phyloP scores from a whole-genome alignment of 2,329 filamentous ascomycete genomes.

The Trichoderma semiorbis region DNA sequence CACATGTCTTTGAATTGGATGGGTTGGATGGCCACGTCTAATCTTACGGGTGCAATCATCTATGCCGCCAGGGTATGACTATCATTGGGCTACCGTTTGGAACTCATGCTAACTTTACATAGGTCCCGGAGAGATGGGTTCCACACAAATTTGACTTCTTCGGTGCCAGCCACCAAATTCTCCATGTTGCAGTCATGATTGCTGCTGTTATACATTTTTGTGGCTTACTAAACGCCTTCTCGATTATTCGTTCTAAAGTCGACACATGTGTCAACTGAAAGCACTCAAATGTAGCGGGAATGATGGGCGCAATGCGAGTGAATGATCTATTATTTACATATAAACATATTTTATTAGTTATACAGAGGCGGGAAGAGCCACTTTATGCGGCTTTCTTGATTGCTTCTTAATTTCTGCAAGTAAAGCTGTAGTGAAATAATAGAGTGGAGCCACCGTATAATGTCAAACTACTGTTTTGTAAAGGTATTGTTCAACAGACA shows the following conservation, averaged over 20 bases:
- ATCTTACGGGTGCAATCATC: background rate
- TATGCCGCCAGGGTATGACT: background rate
- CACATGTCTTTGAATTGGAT: background rate
- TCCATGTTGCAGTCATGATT: background rate
- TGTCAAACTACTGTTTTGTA: too few relatives aligned
- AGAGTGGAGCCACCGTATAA: too few relatives aligned
- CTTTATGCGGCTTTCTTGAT: too few relatives aligned
- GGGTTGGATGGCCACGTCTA: background rate
- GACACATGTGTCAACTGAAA: background rate
- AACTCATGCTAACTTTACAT: background rate
- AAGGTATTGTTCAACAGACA: too few relatives aligned
- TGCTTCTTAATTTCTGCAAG: too few relatives aligned
- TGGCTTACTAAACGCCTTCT: background rate
- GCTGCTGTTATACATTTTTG: background rate
- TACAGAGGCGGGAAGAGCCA: accelerated
- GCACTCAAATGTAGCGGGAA: background rate
- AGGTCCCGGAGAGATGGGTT: background rate
- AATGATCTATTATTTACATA: too few relatives aligned
- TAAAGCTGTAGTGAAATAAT: too few relatives aligned
- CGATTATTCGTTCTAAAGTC: background rate
- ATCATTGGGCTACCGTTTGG: background rate
- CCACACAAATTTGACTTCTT: background rate
- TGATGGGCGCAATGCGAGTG: too few relatives aligned
- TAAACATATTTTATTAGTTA: too few relatives aligned
- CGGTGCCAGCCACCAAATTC: background rate